Evolutionary conservation across 106 monocot species (phyloP).

Genomic region (Vanilla planifolia): DNA sequence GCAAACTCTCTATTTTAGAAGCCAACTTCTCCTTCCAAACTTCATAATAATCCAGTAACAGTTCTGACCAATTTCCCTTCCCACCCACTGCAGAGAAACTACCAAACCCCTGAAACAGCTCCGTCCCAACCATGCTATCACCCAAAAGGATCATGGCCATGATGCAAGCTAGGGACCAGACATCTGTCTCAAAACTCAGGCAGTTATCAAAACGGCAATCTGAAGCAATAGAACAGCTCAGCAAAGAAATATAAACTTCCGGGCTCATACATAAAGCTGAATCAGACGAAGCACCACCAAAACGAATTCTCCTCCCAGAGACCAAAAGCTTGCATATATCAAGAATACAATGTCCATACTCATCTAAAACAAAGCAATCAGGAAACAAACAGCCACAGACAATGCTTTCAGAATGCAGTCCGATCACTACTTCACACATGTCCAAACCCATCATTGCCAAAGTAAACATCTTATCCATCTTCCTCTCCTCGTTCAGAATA

Average conservation of each 20-base stretch:
- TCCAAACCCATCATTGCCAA: constrained; percentile 43
- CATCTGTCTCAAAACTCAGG: constrained; percentile 47
- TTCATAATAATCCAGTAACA: constrained; percentile 22
- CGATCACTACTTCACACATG: constrained; percentile 68
- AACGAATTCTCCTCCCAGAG: constrained; percentile 17
- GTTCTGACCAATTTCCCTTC: constrained; percentile 5
- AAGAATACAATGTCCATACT: constrained; percentile 57
- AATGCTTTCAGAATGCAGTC: constrained; percentile 48
- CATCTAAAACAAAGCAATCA: constrained; percentile 56
- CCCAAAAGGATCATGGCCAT: constrained; percentile 41
- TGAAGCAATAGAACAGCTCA: constrained; percentile 4
- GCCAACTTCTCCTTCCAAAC: constrained; percentile 49
- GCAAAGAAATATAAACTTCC: constrained; percentile 31
- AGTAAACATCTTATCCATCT: constrained; percentile 7
- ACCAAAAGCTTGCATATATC: constrained; percentile 60
- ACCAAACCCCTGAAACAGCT: constrained; percentile 18
- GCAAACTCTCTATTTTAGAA: constrained; percentile 28
- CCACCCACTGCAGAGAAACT: neutral
- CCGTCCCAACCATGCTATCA: constrained; percentile 12
- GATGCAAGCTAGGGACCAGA: constrained; percentile 80
- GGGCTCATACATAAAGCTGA: constrained; percentile 32
- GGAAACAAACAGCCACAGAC: constrained; percentile 50
- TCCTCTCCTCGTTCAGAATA: constrained; percentile 13
- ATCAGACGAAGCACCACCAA: neutral
- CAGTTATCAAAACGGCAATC: constrained; percentile 13